Evolutionary conservation across 164 flowering plant genomes (phyloP).

Genomic region (Kingdonia uniflora): DNA sequence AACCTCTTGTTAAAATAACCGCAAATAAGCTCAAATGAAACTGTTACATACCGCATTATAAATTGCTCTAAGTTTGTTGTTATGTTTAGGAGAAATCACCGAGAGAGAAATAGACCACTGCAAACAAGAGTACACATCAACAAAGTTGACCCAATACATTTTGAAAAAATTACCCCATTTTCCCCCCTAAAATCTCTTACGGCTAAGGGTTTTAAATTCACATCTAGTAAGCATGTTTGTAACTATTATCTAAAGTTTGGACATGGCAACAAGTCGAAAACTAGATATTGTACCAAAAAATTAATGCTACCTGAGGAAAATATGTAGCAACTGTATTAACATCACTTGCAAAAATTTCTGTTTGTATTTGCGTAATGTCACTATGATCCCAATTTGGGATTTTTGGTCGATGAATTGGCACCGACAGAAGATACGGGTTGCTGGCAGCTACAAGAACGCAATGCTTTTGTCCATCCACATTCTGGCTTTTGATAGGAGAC

Average conservation of each 20-base stretch:
- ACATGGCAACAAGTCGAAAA: neutral
- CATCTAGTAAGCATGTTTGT: neutral
- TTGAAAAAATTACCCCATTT: too few species aligned
- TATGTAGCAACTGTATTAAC: slow-evolving; percentile 80
- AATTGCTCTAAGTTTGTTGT: slow-evolving; percentile 67
- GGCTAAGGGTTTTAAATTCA: too few species aligned
- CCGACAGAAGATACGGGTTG: slow-evolving; percentile 79
- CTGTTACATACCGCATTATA: slow-evolving; percentile 59
- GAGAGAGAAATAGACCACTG: slow-evolving; percentile 81
- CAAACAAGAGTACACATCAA: slow-evolving; percentile 17
- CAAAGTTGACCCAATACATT: neutral
- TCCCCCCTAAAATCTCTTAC: too few species aligned
- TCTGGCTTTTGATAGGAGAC: slow-evolving; percentile 30
- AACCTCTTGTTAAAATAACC: too few species aligned
- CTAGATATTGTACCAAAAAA: neutral
- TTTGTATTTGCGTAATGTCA: slow-evolving; percentile 42
- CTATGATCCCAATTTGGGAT: slow-evolving; percentile 36
- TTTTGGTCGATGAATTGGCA: slow-evolving; percentile 67
- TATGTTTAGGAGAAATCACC: slow-evolving; percentile 83
- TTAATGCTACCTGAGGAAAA: slow-evolving; percentile 50
- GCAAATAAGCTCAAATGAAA: slow-evolving; percentile 1
- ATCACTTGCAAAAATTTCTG: slow-evolving; percentile 57
- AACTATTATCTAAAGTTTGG: neutral
- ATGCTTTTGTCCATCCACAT: slow-evolving; percentile 53
- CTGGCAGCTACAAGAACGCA: slow-evolving; percentile 91